Evolutionary conservation across 345 rosid genomes (phyloP).

Genomic region (Laguncularia racemosa): DNA sequence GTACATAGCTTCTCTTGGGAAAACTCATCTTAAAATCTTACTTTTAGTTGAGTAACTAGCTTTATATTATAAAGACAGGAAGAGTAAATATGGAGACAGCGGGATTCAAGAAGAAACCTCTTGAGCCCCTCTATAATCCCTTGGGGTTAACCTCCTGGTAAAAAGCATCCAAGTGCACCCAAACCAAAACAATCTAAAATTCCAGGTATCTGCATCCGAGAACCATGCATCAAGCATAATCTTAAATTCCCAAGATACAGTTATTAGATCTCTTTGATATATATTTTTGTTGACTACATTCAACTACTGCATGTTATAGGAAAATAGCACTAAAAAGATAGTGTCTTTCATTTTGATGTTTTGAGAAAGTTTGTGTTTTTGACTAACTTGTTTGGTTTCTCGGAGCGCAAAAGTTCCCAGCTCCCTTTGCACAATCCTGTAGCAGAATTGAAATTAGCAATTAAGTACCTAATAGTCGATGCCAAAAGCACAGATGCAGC

Average conservation of each 20-base stretch:
- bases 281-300: too few relatives aligned
- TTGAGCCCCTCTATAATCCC: slow-evolving; percentile 42
- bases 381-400: slow-evolving; percentile 42
- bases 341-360: too few relatives aligned
- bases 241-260: background rate
- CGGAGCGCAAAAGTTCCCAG: slow-evolving; percentile 35
- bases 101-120: slow-evolving; percentile 22
- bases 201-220: slow-evolving; percentile 41
- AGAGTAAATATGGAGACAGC: background rate
- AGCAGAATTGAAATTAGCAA: slow-evolving; percentile 4
- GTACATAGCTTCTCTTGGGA: background rate
- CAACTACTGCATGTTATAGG: too few relatives aligned
- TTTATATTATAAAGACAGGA: background rate
- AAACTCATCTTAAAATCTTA: background rate
- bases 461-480: background rate
- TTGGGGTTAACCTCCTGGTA: slow-evolving; percentile 41
- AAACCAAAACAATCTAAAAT: slow-evolving; percentile 52
- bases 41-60: too few relatives aligned
- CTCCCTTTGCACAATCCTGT: slow-evolving; percentile 37
- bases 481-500: background rate
- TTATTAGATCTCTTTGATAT: background rate
- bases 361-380: background rate
- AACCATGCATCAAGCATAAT: background rate
- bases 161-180: slow-evolving; percentile 69
- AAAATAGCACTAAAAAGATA: too few relatives aligned